Evolutionary conservation across 768 basidiomycete species (phyloP).

Genomic region (Pseudohyphozyma bogoriensis): DNA sequence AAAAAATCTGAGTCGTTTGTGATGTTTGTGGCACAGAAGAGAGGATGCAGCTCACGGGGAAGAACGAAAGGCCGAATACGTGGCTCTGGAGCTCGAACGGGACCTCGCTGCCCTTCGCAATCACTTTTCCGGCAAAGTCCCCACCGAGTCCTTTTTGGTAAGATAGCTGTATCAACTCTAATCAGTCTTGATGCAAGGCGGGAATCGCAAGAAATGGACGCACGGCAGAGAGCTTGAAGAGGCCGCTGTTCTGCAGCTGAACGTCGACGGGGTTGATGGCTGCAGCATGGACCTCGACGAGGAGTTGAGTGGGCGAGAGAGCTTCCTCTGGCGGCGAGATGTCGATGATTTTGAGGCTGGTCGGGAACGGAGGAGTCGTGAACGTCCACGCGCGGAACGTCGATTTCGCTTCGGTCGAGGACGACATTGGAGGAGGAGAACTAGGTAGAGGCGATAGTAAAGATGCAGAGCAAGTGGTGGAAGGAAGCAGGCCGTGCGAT

Average conservation of each 20-base stretch:
- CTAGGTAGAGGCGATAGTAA: neutral
- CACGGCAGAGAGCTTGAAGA: slow-evolving; percentile 9
- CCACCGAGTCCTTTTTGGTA: neutral
- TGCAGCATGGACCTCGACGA: slow-evolving; percentile 14
- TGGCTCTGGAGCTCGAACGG: slow-evolving; percentile 58
- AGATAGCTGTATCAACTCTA: slow-evolving; percentile 60
- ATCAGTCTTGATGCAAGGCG: too few species aligned
- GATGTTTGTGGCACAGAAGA: too few species aligned
- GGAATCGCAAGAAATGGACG: neutral
- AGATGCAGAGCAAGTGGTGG: neutral
- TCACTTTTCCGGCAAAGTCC: slow-evolving; percentile 67
- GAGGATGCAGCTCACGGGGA: neutral
- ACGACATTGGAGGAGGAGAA: neutral
- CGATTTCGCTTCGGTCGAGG: neutral
- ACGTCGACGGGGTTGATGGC: slow-evolving; percentile 16
- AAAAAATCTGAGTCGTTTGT: too few species aligned
- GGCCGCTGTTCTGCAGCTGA: neutral
- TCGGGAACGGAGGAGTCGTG: slow-evolving; percentile 12
- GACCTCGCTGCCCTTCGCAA: slow-evolving; percentile 47
- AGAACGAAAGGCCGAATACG: slow-evolving; percentile 60
- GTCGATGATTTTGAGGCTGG: neutral
- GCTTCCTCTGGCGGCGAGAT: neutral
- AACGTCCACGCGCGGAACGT: slow-evolving; percentile 15
- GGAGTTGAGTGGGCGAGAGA: slow-evolving; percentile 4
- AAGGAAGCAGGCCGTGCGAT: too few species aligned